Evolutionary conservation across 116 monocot genomes (phyloP).

Genomic region (Zostera marina): DNA sequence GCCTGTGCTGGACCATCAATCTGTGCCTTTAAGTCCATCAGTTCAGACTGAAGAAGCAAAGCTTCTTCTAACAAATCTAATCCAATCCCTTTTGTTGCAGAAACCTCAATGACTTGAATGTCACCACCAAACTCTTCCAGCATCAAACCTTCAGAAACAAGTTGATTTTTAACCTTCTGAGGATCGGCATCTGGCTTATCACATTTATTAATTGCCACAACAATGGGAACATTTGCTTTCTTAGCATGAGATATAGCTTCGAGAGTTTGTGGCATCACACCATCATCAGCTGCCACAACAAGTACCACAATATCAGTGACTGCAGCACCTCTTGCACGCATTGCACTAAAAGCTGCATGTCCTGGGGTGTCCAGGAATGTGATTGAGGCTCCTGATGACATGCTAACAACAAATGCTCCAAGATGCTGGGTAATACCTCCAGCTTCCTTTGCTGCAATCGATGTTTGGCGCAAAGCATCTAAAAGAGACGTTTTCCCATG

Average conservation of each 20-base stretch:
- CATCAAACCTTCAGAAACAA: constrained; percentile 67
- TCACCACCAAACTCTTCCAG: constrained; percentile 95
- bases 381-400: constrained; percentile 91
- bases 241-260: constrained; percentile 91
- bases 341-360: constrained; percentile 96
- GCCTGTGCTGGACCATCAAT: constrained; percentile 81
- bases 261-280: constrained; percentile 96
- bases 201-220: constrained; percentile 97
- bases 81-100: constrained; percentile 48
- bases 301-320: constrained; percentile 96
- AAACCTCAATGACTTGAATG: constrained; percentile 93
- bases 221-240: constrained; percentile 71
- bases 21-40: constrained; percentile 90
- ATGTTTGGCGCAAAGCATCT: constrained; percentile 80
- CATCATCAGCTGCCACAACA: constrained; percentile 98
- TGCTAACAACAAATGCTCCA: constrained; percentile 83
- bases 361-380: constrained; percentile 97
- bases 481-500: constrained; percentile 98
- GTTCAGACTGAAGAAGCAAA: constrained; percentile 85
- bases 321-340: constrained; percentile 97
- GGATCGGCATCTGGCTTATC: constrained; percentile 87
- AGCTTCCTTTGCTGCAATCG: constrained; percentile 96
- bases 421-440: constrained; percentile 97
- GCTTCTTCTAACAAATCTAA: constrained; percentile 91
- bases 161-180: constrained; percentile 72